Evolutionary conservation across 2,329 filamentous ascomycete genomes (phyloP), one percentile per base, ranked within the genome.

Genomic region (Phialemoniopsis sp.): DNA sequence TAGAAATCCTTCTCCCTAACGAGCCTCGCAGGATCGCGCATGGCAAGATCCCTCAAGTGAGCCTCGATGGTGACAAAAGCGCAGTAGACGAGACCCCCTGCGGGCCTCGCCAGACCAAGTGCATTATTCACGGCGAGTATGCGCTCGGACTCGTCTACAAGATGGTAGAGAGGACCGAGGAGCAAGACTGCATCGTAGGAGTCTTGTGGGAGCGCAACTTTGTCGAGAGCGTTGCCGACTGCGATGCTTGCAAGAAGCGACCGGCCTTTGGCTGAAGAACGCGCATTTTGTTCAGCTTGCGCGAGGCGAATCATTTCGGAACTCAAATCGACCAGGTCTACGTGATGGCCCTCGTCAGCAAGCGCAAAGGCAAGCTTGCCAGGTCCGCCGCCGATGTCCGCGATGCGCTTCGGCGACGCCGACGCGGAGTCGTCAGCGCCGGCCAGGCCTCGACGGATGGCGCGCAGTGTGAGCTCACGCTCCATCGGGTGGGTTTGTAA

Each of bases 321-420:
- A 10, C 21, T 26, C 21, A 26, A 10, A 10, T 47, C 45, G 13
- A 44, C 31, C 14, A 47, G 42, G 34, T 47, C 45, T 6, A 47
- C 45, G 17, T 29, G 15, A 36, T 45, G 29, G n/a, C 45, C 45
- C 14, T 42, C 35, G 32, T 45, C 42, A 13, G 45, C 45, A 14
- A 47, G 42, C 9, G 39, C 33, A 35, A 47, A 47, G 14, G 45
- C 42, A 5, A 44, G 21, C 29, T 35, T 37, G 16, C 45, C 45
- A 2, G 45, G 45, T 8, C 45, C 44, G 34, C 44, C 44, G 19
- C 44, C 44, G 26, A 46, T 19, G 34, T 46, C 44, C 15, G 45
- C 38, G 32, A 45, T 26, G 21, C 21, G 21, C 21, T 10, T 6
- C 21, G 6, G 6, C 6, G 21, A 26, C 21, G 21, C 6, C 21